A percentile compares a stretch with the other conserved stretches of the same genome.
Evolutionary conservation across 805 yeast species (phyloP).

Genomic region (Pichia heedii): DNA sequence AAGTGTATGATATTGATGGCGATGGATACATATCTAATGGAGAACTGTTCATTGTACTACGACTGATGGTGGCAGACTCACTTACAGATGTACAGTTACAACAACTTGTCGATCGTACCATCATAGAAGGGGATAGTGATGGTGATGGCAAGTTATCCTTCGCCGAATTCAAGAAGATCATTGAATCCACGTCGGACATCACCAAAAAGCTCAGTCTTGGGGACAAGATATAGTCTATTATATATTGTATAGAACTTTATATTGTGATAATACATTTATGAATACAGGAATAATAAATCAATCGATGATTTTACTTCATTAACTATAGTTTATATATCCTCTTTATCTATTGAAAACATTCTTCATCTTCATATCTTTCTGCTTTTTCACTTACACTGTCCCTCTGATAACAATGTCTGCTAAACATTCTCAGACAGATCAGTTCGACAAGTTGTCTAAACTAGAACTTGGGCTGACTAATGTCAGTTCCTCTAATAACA

Average conservation of each 20-base stretch:
- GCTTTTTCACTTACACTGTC: too few species aligned
- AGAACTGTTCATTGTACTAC: conserved; percentile 81
- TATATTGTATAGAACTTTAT: too few species aligned
- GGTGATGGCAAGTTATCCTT: conserved; percentile 82
- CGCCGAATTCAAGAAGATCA: conserved; percentile 73
- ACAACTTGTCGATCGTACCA: conserved; percentile 94
- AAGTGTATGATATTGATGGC: conserved; percentile 88
- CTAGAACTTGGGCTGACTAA: too few species aligned
- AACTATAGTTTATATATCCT: too few species aligned
- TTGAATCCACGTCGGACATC: conserved; percentile 36
- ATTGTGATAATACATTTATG: too few species aligned
- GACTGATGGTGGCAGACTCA: conserved; percentile 95
- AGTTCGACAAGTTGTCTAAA: too few species aligned
- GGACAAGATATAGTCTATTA: conserved; percentile 18
- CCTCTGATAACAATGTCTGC: too few species aligned
- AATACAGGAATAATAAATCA: too few species aligned
- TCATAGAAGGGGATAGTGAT: conserved; percentile 83
- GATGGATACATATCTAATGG: conserved; percentile 96
- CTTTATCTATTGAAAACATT: too few species aligned
- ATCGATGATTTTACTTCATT: neutral
- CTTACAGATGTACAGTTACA: conserved; percentile 81
- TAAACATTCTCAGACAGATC: too few species aligned
- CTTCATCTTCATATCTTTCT: too few species aligned
- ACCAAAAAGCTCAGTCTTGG: conserved; percentile 24
- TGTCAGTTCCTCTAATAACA: too few species aligned